Conservation (phyloP, 208 protist genomes). For the Acanthamoeba quina region DNA sequence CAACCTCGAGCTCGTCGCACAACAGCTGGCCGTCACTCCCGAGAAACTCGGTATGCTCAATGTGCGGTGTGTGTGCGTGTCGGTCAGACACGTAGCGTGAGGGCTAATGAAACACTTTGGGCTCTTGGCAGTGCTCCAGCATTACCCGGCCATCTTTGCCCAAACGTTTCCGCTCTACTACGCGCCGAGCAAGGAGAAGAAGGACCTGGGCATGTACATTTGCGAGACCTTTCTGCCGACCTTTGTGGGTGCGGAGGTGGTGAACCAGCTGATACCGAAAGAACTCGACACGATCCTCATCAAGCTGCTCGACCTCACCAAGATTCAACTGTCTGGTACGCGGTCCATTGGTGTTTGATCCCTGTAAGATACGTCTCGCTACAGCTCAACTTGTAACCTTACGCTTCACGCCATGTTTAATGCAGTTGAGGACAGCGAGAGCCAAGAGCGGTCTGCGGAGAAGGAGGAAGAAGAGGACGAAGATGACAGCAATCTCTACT, state of each 20-base stretch:
- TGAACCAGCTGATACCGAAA: conserved; percentile 60
- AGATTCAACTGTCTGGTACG: not conserved
- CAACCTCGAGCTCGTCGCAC: conserved; percentile 36
- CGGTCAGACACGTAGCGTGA: not conserved
- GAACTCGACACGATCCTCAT: conserved; percentile 69
- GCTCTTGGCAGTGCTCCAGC: not conserved
- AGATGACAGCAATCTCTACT: conserved; percentile 13
- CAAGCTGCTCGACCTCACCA: conserved; percentile 47
- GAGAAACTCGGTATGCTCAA: conserved; percentile 12
- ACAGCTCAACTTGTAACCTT: not conserved
- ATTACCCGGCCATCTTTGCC: conserved; percentile 63
- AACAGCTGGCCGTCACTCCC: conserved; percentile 7
- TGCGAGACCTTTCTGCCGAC: conserved; percentile 57
- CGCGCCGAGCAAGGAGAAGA: conserved; percentile 61
- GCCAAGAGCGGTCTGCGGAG: not conserved
- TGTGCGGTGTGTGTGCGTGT: not conserved
- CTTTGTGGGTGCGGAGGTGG: conserved; percentile 10
- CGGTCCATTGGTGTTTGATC: too few species aligned
- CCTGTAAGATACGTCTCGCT: too few species aligned
- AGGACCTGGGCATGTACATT: conserved; percentile 61
- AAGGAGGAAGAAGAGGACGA: conserved; percentile 43
- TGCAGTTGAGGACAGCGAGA: conserved; percentile 18
- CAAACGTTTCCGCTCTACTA: conserved; percentile 75
- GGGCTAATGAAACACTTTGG: not conserved
- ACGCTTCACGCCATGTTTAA: not conserved